Percentiles rank a stretch among this genome's conserved stretches.
phyloP scores from a whole-genome alignment of 345 rosid species.

The Moricandia arvensis region DNA sequence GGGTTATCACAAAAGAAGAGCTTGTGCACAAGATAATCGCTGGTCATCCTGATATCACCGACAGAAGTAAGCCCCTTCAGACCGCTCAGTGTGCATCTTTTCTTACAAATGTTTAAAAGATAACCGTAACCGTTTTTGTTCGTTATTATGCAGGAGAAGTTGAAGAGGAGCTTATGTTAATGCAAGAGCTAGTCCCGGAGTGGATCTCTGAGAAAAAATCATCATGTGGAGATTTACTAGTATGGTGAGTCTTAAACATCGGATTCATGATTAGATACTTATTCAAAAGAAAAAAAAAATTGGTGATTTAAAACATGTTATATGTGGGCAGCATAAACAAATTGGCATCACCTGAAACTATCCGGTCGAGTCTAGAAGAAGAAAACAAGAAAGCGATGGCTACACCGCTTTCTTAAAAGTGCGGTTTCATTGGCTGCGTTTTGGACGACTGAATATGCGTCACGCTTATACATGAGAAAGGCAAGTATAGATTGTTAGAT shows the following conservation, averaged over 20 bases:
- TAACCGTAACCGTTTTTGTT: neutral
- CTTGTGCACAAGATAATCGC: constrained; percentile 61
- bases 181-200: constrained; percentile 78
- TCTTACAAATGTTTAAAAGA: neutral
- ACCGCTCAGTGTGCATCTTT: neutral
- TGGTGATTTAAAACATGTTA: neutral
- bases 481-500: too few species aligned
- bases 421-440: neutral
- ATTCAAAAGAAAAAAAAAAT: neutral
- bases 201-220: constrained; percentile 76
- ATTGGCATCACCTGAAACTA: neutral
- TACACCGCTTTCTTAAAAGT: neutral
- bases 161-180: constrained; percentile 65
- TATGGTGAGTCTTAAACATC: constrained; percentile 53
- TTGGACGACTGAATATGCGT: too few species aligned
- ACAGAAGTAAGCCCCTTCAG: constrained; percentile 66
- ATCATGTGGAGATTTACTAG: constrained; percentile 61
- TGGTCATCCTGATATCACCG: constrained; percentile 57
- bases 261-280: neutral
- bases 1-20: constrained; percentile 77
- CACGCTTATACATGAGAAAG: too few species aligned
- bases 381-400: neutral
- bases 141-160: constrained; percentile 54
- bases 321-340: neutral
- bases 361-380: neutral